Conservation (phyloP, 163 green algal genomes). For the Volvox carteri region DNA sequence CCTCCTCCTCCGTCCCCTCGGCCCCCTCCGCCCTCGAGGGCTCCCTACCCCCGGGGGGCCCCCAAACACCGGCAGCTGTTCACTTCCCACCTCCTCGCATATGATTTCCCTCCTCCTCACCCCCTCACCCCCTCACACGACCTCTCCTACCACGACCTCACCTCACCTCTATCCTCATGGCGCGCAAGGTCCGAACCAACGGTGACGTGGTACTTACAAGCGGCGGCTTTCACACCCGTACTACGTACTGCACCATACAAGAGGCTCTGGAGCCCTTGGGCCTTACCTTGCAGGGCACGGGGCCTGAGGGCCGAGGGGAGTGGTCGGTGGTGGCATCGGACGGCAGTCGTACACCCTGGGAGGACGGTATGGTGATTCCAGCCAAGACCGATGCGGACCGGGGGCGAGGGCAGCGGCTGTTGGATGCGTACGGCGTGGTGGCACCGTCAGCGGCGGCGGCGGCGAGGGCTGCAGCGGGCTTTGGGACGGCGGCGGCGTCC, state of each 20-base stretch:
- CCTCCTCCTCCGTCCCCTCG: too few species aligned
- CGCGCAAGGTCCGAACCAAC: constrained; percentile 58
- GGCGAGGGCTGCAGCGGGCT: background rate
- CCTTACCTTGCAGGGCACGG: background rate
- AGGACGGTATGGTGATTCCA: background rate
- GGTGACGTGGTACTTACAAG: constrained; percentile 58
- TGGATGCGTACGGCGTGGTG: background rate
- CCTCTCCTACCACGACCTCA: too few species aligned
- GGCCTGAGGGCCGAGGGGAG: constrained; percentile 18
- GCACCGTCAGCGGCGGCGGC: background rate
- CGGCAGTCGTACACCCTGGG: background rate
- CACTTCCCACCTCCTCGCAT: too few species aligned
- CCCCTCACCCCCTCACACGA: too few species aligned
- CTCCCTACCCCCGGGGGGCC: too few species aligned
- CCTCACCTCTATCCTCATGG: too few species aligned
- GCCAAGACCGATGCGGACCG: background rate
- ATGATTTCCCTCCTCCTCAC: too few species aligned
- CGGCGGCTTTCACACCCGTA: constrained; percentile 57
- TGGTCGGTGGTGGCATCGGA: constrained; percentile 36
- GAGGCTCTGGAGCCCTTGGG: constrained; percentile 34
- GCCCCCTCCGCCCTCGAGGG: too few species aligned
- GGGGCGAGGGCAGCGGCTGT: background rate
- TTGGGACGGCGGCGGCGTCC: background rate
- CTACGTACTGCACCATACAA: constrained; percentile 56
- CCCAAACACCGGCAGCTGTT: too few species aligned